These are phyloP conservation scores for Forsythia viridissima DNA, from an alignment of 257 asterid species.

Conservation along the genomic window DNA sequence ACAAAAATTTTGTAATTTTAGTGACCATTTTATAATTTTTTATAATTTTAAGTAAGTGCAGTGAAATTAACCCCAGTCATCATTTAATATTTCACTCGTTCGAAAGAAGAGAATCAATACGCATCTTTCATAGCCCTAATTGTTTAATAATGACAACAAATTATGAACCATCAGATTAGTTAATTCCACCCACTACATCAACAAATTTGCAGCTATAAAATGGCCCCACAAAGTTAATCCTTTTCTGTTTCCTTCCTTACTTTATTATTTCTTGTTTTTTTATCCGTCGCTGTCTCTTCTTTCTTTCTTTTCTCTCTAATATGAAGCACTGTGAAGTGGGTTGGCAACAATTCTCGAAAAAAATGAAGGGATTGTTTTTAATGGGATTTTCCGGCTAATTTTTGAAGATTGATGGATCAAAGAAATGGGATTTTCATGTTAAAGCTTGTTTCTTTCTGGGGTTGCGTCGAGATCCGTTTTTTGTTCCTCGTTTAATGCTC, in stretches of 20 bases:
- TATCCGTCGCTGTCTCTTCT: slow-evolving; percentile 14
- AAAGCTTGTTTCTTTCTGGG: slow-evolving; percentile 34
- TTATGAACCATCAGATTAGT: slow-evolving; percentile 43
- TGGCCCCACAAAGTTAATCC: slow-evolving; percentile 56
- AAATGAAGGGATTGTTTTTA: slow-evolving; percentile 19
- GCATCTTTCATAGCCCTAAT: slow-evolving; percentile 25
- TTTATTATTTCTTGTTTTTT: slow-evolving; percentile 21
- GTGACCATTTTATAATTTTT: too few species aligned
- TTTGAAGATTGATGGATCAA: slow-evolving; percentile 35
- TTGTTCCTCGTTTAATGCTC: slow-evolving; percentile 31
- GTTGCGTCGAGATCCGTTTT: slow-evolving; percentile 55
- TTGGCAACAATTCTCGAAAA: slow-evolving; percentile 35
- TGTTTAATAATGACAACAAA: slow-evolving; percentile 33
- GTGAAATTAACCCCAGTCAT: background rate
- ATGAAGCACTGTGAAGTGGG: slow-evolving; percentile 56
- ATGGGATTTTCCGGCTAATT: slow-evolving; percentile 28
- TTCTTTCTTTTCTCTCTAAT: slow-evolving; percentile 27
- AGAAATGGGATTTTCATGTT: slow-evolving; percentile 36
- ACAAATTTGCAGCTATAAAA: slow-evolving; percentile 59
- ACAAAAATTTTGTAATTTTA: too few species aligned
- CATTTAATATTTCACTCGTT: slow-evolving; percentile 29
- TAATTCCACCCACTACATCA: slow-evolving; percentile 40
- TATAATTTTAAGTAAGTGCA: too few species aligned
- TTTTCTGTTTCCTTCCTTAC: slow-evolving; percentile 8
- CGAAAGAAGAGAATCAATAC: background rate